phyloP scores from a whole-genome alignment of 139 green algal species.

The Chlamydomonas sphaeroides region DNA sequence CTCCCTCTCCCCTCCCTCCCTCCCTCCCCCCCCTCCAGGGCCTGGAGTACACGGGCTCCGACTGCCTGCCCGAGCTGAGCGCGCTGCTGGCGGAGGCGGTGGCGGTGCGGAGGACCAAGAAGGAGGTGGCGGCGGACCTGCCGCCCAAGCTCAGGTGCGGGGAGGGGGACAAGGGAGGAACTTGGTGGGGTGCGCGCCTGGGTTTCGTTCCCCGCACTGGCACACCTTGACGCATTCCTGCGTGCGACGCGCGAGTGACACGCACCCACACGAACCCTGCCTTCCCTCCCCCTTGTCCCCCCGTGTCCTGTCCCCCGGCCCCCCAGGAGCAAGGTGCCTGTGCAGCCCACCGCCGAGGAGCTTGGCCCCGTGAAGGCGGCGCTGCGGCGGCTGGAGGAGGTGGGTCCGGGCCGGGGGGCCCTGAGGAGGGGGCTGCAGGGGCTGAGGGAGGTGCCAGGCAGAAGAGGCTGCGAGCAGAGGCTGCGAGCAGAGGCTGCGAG shows the following conservation, averaged over 20 bases:
- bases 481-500: too few species aligned
- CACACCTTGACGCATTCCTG: too few species aligned
- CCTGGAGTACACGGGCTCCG: not conserved
- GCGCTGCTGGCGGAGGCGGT: not conserved
- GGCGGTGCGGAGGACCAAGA: slow-evolving; percentile 62
- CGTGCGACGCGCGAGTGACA: too few species aligned
- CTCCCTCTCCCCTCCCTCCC: too few species aligned
- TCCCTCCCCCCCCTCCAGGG: too few species aligned
- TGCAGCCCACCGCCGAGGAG: slow-evolving; percentile 10
- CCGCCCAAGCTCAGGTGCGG: slow-evolving; percentile 56
- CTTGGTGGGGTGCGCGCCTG: too few species aligned
- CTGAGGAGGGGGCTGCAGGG: too few species aligned
- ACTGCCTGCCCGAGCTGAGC: slow-evolving; percentile 47
- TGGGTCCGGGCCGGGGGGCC: too few species aligned
- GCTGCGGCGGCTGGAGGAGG: not conserved
- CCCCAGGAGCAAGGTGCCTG: not conserved
- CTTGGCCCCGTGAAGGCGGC: not conserved
- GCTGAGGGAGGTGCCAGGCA: not conserved
- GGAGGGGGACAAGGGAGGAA: too few species aligned
- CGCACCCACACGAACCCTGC: too few species aligned
- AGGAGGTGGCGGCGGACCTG: slow-evolving; percentile 50
- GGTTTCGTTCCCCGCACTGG: too few species aligned
- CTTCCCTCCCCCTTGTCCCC: not conserved
- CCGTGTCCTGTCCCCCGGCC: not conserved
- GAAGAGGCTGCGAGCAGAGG: too few species aligned